Base-by-base conservation (phyloP, 2,329 filamentous ascomycete genomes). In the Paraphoma chrysanthemicola region DNA sequence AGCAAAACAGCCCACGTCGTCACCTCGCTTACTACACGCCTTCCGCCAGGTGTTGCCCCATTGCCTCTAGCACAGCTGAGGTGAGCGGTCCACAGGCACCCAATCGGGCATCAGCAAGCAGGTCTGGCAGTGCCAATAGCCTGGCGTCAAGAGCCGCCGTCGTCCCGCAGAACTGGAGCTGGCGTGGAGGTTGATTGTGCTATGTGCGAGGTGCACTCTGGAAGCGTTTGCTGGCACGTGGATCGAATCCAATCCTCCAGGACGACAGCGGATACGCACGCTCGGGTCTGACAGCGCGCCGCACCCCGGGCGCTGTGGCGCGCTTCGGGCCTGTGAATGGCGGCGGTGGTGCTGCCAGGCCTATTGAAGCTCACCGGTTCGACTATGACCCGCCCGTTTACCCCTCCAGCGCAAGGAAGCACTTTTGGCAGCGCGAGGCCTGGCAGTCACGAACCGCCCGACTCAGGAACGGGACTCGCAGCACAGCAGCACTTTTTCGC, bases 361-460 rank as follows among this genome's bases (percentile, higher is more conserved):
- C 51, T 48, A 44, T 29, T 56, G 48, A 44, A 10, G 33, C 14
- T 59, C 53, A 54, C 56, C 51, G 59, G 59, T 46, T 29, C 14
- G 50, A 51, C 39, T 30, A 57, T 56, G 57, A 51, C 57, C 53
- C 58, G 53, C 45, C 50, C 48, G 47, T 48, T 52, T 51, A 63
- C 58, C 60, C 60, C 60, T 57, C 28, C 46, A 49, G 47, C n/a
- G 45, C 44, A 42, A 42, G 33, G 33, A 10, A 36, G 33, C 10
- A 14, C 39, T 42, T 38, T n/a, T 36, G 33, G 10, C 33, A 10
- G 11, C 16, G 39, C 39, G n/a, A n/a, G 39, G 8, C 11, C n/a
- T 42, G 39, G 38, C 48, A 50, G 36, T 17, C 18, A 42, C 38
- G 48, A 48, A 58, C 48, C 51, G 53, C 44, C 33, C 39, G 28